A percentile compares a stretch with the other conserved stretches of the same genome.
Conservation (phyloP, 441 rosid species). For the Kokia cookei region DNA sequence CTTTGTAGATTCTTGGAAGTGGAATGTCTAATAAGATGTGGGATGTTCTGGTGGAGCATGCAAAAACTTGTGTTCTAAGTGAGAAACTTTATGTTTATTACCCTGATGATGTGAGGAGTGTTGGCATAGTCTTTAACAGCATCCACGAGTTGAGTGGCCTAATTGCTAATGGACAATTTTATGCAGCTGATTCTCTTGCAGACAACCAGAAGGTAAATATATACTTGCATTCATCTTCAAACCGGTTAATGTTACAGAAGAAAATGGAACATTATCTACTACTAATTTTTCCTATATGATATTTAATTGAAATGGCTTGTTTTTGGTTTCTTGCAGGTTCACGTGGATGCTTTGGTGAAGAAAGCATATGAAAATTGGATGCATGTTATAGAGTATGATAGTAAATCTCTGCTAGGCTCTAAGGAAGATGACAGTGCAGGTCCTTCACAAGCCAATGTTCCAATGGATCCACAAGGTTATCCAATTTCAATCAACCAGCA, state of each 20-base stretch:
- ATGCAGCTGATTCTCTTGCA: conserved; percentile 78
- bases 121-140: conserved; percentile 82
- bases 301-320: background rate
- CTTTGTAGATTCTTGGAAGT: conserved; percentile 81
- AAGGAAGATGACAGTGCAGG: conserved; percentile 38
- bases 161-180: conserved; percentile 35
- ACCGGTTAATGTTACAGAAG: background rate
- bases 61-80: conserved; percentile 84
- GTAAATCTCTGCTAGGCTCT: conserved; percentile 61
- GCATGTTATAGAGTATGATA: conserved; percentile 88
- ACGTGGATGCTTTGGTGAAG: conserved; percentile 78
- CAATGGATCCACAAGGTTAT: conserved; percentile 32
- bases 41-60: conserved; percentile 94
- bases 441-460: conserved; percentile 33
- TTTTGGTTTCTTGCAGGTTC: conserved; percentile 38
- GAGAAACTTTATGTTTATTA: conserved; percentile 85
- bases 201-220: conserved; percentile 73
- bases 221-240: background rate
- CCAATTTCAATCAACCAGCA: conserved; percentile 43
- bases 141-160: conserved; percentile 81
- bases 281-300: background rate
- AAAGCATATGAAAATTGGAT: conserved; percentile 93
- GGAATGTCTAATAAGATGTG: conserved; percentile 99
- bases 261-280: background rate
- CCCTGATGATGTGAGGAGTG: conserved; percentile 71